These are phyloP conservation scores for Blastocystis sp. DNA, from an alignment of 352 stramenopile species.

Conservation along the genomic window DNA sequence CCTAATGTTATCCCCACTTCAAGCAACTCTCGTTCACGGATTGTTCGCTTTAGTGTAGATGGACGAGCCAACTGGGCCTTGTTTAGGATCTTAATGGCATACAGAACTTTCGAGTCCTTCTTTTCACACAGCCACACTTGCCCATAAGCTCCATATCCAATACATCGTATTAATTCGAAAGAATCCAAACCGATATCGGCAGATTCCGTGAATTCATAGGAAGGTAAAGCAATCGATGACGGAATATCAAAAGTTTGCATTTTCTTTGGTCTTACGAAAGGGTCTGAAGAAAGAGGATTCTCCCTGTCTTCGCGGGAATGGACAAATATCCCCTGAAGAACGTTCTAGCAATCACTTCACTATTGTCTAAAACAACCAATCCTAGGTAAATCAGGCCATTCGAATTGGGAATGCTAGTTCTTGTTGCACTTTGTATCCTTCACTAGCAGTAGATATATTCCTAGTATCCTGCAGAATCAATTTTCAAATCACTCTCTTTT, in stretches of 20 bases:
- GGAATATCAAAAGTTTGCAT: neutral
- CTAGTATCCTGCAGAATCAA: no score
- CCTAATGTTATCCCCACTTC: neutral
- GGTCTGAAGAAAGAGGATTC: neutral
- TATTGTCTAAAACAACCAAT: no score
- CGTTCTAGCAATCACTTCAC: neutral
- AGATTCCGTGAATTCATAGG: conserved; percentile 6
- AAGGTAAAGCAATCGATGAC: conserved; percentile 7
- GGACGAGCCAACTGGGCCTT: conserved; percentile 8
- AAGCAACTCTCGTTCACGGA: conserved; percentile 31
- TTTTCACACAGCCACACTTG: conserved; percentile 60
- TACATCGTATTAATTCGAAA: conserved; percentile 59
- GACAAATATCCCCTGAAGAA: neutral
- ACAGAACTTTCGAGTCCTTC: conserved; percentile 46
- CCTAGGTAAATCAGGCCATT: no score
- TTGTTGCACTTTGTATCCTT: no score
- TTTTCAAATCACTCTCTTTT: no score
- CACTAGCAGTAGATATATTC: no score
- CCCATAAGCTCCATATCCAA: conserved; percentile 60
- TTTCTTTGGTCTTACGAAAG: neutral
- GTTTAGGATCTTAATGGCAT: conserved; percentile 59
- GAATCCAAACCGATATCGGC: neutral
- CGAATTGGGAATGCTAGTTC: no score
- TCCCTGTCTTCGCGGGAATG: neutral
- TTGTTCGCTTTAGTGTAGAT: neutral